Evolutionary conservation across 768 basidiomycete species (phyloP).

Genomic region (Rubroboletus pulcherrimus): DNA sequence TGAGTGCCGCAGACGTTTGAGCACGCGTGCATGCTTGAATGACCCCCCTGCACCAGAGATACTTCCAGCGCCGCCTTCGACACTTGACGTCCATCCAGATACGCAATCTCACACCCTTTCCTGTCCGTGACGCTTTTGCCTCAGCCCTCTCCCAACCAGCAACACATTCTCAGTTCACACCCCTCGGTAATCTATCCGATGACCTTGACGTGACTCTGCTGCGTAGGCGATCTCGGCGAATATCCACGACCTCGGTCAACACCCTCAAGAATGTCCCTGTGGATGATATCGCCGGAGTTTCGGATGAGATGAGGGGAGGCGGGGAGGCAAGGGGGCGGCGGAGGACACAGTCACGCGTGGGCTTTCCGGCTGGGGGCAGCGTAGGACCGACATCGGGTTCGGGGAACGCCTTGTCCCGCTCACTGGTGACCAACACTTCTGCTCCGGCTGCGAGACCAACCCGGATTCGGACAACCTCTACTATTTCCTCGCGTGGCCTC

Average conservation of each 20-base stretch:
- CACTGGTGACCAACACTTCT: slow-evolving; percentile 16
- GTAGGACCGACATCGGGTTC: slow-evolving; percentile 6
- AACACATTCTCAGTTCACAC: slow-evolving; percentile 55
- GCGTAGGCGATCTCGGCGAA: slow-evolving; percentile 55
- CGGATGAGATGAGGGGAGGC: slow-evolving; percentile 25
- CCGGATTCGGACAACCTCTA: slow-evolving; percentile 51
- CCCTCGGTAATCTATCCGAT: slow-evolving; percentile 58
- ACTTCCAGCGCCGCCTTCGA: slow-evolving; percentile 60
- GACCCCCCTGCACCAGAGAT: slow-evolving; percentile 13
- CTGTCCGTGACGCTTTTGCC: slow-evolving; percentile 67
- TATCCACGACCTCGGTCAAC: slow-evolving; percentile 55
- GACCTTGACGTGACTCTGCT: slow-evolving; percentile 63
- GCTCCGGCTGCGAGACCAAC: slow-evolving; percentile 34
- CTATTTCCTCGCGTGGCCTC: slow-evolving; percentile 39
- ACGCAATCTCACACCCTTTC: slow-evolving; percentile 81
- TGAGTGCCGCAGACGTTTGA: slow-evolving; percentile 3
- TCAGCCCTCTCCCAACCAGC: slow-evolving; percentile 69
- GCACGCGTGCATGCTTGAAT: neutral
- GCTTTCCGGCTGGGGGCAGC: slow-evolving; percentile 30
- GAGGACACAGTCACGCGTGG: slow-evolving; percentile 45
- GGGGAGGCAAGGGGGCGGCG: slow-evolving; percentile 38
- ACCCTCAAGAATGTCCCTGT: slow-evolving; percentile 44
- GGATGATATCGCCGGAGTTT: slow-evolving; percentile 38
- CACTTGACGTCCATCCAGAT: slow-evolving; percentile 73
- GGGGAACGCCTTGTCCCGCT: slow-evolving; percentile 14